Evolutionary conservation across 2,329 filamentous ascomycete genomes (phyloP).

Genomic region (Paraphoma chrysanthemicola): DNA sequence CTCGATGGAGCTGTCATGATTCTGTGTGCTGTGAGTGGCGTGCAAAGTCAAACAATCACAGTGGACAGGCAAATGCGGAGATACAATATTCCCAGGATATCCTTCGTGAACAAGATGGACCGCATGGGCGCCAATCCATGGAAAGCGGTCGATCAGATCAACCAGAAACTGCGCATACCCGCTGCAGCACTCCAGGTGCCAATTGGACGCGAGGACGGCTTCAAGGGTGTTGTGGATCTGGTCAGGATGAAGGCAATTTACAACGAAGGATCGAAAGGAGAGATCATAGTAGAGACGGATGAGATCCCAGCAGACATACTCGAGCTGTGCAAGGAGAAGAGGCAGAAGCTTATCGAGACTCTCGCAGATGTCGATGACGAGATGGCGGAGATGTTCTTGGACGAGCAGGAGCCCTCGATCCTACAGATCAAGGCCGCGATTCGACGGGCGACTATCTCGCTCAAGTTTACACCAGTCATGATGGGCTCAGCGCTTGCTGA

Average conservation of each 20-base stretch:
- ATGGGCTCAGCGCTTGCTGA: constrained; percentile 97
- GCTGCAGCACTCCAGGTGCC: constrained; percentile 94
- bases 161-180: constrained; percentile 89
- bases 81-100: constrained; percentile 94
- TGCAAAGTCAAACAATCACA: constrained; percentile 97
- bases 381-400: constrained; percentile 93
- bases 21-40: constrained; percentile 93
- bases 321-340: constrained; percentile 80
- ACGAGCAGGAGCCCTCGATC: constrained; percentile 79
- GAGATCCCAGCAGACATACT: constrained; percentile 83
- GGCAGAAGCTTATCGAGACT: constrained; percentile 87
- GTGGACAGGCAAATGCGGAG: constrained; percentile 98
- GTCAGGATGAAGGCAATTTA: constrained; percentile 93
- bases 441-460: constrained; percentile 82
- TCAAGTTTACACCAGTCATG: constrained; percentile 92
- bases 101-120: constrained; percentile 99
- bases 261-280: constrained; percentile 82
- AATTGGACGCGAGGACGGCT: constrained; percentile 90
- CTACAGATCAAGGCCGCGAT: constrained; percentile 92
- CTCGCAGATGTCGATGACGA: constrained; percentile 97
- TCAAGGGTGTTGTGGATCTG: constrained; percentile 90
- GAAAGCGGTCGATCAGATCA: constrained; percentile 97
- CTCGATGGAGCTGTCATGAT: constrained; percentile 98
- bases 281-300: constrained; percentile 76
- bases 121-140: constrained; percentile 98